phyloP scores from a whole-genome alignment of 2,329 filamentous ascomycete species.

The Lecanicillium sp. region DNA sequence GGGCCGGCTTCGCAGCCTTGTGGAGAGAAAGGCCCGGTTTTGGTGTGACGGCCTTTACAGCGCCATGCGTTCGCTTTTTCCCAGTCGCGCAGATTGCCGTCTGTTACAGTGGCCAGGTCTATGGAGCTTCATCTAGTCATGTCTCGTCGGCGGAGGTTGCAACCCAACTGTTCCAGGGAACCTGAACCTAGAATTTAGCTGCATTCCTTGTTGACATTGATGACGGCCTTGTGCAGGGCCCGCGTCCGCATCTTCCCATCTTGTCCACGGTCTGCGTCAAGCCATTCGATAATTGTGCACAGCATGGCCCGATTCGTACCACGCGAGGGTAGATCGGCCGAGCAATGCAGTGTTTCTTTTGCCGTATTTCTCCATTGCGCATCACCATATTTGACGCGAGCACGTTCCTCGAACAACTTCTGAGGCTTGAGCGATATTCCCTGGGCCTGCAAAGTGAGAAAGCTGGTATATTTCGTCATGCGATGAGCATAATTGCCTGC shows the following conservation, averaged over 20 bases:
- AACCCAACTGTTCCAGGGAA: background rate
- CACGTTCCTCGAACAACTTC: background rate
- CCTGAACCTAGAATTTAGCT: background rate
- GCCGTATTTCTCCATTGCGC: background rate
- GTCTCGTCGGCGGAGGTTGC: background rate
- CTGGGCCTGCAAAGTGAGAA: too few species aligned
- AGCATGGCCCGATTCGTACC: slow-evolving; percentile 2
- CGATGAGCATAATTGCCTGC: background rate
- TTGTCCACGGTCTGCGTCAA: background rate
- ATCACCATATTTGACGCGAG: background rate
- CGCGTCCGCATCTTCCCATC: background rate
- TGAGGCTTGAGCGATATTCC: background rate
- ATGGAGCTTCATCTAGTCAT: background rate
- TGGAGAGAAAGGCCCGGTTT: slow-evolving; percentile 4
- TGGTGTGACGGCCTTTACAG: background rate
- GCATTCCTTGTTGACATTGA: background rate
- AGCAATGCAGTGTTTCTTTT: background rate
- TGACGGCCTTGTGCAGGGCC: background rate
- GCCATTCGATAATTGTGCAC: background rate
- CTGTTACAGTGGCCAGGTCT: slow-evolving; percentile 5
- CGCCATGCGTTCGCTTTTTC: slow-evolving; percentile 7
- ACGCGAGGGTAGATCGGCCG: slow-evolving; percentile 6
- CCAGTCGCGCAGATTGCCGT: too few species aligned
- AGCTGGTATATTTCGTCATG: background rate
- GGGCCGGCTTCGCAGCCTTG: slow-evolving; percentile 7